phyloP scores from a whole-genome alignment of 768 basidiomycete species.

The Suillus ampliporus region DNA sequence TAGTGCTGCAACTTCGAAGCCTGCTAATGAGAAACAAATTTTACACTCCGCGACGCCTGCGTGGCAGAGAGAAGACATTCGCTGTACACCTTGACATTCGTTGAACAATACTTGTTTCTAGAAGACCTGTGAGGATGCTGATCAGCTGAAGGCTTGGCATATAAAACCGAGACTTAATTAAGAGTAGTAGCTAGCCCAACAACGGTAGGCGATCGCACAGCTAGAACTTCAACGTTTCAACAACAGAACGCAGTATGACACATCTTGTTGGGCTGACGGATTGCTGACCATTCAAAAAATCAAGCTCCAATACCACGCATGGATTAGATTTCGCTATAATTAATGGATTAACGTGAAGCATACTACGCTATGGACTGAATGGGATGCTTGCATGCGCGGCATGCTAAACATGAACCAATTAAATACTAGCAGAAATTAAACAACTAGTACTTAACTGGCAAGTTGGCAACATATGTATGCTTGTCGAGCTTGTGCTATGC shows the following conservation, averaged over 20 bases:
- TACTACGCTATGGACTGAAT: neutral
- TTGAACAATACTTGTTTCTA: neutral
- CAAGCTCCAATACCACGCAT: neutral
- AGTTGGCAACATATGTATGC: neutral
- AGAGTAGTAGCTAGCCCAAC: neutral
- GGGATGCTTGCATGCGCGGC: neutral
- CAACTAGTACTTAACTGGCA: conserved; percentile 6
- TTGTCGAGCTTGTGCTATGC: neutral
- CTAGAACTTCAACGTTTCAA: neutral
- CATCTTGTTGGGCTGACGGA: neutral
- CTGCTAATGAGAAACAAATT: too few species aligned
- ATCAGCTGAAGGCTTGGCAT: neutral
- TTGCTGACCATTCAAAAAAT: neutral
- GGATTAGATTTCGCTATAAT: neutral
- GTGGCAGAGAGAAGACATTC: conserved; percentile 21
- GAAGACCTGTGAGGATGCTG: neutral
- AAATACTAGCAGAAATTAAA: neutral
- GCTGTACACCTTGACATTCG: neutral
- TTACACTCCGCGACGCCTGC: conserved; percentile 39
- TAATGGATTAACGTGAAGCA: neutral
- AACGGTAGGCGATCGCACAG: neutral
- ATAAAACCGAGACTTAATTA: neutral
- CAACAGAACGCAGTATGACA: neutral
- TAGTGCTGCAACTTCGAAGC: neutral
- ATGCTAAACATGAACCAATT: neutral